Conservation (phyloP, 768 basidiomycete genomes). For the Lyophyllum semitale region DNA sequence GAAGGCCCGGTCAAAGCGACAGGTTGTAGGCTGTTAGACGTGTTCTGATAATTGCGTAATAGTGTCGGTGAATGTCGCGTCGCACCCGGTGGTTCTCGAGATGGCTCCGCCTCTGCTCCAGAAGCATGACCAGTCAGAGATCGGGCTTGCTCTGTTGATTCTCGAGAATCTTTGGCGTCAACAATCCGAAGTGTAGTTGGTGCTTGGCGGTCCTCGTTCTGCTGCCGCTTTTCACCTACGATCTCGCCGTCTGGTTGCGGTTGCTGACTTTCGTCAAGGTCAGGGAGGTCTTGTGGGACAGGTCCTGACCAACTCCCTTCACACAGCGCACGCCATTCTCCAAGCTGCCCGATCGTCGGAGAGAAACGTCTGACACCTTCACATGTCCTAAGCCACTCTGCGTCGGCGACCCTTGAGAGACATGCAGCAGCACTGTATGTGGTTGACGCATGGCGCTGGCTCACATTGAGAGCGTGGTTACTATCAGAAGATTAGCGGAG, state of each 20-base stretch:
- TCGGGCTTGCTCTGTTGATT: not conserved
- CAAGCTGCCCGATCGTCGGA: constrained; percentile 68
- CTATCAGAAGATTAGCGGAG: constrained; percentile 33
- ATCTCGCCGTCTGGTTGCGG: constrained; percentile 1
- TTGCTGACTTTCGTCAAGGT: constrained; percentile 21
- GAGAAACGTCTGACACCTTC: constrained; percentile 72
- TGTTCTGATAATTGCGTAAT: not conserved
- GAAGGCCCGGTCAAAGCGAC: constrained; percentile 19
- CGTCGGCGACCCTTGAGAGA: constrained; percentile 73
- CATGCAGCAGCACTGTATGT: constrained; percentile 65
- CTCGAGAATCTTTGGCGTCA: constrained; percentile 1
- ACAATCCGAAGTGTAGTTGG: constrained; percentile 5
- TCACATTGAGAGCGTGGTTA: constrained; percentile 65
- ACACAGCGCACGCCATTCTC: constrained; percentile 72
- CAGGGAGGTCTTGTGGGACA: constrained; percentile 46
- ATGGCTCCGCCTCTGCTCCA: constrained; percentile 13
- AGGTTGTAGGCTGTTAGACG: not conserved
- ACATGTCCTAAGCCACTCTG: constrained; percentile 73
- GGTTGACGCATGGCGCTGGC: constrained; percentile 58
- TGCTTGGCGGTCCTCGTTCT: constrained; percentile 5
- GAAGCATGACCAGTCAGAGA: not conserved
- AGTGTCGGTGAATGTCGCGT: constrained; percentile 1
- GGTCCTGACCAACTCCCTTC: constrained; percentile 73
- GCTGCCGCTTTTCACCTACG: not conserved
- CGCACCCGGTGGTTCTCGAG: not conserved